Evolutionary conservation across 495 filamentous ascomycete species (phyloP), one percentile per base, ranked within the genome.

Genomic region (Neurospora africana): DNA sequence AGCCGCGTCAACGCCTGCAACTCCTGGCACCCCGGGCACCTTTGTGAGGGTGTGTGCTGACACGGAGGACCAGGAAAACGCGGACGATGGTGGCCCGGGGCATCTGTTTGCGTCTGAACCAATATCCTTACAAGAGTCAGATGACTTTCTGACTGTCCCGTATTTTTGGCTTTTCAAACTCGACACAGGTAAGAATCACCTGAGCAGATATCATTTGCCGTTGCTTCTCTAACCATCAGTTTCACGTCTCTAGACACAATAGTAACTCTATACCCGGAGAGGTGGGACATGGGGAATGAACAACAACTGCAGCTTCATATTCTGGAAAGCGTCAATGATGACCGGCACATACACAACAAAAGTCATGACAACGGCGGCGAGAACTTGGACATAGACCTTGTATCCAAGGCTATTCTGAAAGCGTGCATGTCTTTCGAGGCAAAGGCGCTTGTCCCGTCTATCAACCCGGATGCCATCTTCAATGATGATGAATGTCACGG

Each of bases 81-180:
- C 1, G 23, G 17, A 0, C 47, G 30, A 0, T 11, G 13, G 1
- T 15, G 47, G 11, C n/a, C 0, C 11, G 11, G 47, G 21, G 30
- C 23, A 0, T 58, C 2, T 1, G 11, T 0, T 58, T 17, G 23
- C 0, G 27, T 0, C 27, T 27, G 53, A 61, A 33, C 53, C 19
- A 1, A 0, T 33, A 17, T 33, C 38, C 4, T 33, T 67, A 0
- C 0, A n/a, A 7, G 67, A 72, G 37, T 43, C 71, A 0, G 71
- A 73, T 38, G 72, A 73, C 37, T 36, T 73, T 36, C 43, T 73
- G 3, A 73, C 72, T n/a, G 72, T 73, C 8, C 72, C 72, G 23
- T 13, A 70, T 35, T 73, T 73, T 7, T 73, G 72, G 72, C 72
- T 73, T 9, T 73, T 73, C 72, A 73, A 70, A 53, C 0, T 73